Evolutionary conservation across 176 grass and related monocot species (phyloP).

Genomic region (Musa schizocarpa): DNA sequence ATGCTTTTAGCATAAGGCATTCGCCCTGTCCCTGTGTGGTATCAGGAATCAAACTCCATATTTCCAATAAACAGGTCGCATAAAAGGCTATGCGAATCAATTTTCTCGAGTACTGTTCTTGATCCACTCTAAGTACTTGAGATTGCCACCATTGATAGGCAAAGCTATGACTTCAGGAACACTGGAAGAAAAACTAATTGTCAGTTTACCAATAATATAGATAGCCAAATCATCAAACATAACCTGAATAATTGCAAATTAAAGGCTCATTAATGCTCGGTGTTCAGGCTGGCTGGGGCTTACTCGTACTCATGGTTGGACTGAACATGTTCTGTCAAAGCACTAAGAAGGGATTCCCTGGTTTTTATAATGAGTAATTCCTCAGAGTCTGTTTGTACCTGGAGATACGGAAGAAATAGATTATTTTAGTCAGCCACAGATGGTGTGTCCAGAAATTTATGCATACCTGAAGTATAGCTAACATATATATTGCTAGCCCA

Average conservation of each 20-base stretch:
- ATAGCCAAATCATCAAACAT: not conserved
- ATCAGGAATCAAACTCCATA: no score
- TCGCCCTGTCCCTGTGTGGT: no score
- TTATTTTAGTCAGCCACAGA: no score
- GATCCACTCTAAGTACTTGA: conserved; percentile 81
- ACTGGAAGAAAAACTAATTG: conserved; percentile 24
- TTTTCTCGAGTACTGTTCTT: conserved; percentile 60
- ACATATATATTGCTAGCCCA: no score
- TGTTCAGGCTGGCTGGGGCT: conserved; percentile 13
- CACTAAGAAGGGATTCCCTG: conserved; percentile 68
- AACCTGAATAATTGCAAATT: no score
- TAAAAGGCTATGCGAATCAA: conserved; percentile 11
- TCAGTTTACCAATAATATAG: not conserved
- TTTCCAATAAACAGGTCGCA: no score
- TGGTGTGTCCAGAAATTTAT: no score
- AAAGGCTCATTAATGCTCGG: not conserved
- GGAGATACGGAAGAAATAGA: not conserved
- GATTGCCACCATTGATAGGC: conserved; percentile 68
- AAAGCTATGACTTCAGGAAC: conserved; percentile 80
- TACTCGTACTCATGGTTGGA: conserved; percentile 89
- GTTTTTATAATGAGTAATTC: conserved; percentile 81
- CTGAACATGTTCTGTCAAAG: conserved; percentile 70
- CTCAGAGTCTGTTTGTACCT: conserved; percentile 82
- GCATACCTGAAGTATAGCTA: no score
- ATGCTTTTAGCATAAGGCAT: no score